Conservation (phyloP, 129 eudicot species). For the Artemisia argyi region DNA sequence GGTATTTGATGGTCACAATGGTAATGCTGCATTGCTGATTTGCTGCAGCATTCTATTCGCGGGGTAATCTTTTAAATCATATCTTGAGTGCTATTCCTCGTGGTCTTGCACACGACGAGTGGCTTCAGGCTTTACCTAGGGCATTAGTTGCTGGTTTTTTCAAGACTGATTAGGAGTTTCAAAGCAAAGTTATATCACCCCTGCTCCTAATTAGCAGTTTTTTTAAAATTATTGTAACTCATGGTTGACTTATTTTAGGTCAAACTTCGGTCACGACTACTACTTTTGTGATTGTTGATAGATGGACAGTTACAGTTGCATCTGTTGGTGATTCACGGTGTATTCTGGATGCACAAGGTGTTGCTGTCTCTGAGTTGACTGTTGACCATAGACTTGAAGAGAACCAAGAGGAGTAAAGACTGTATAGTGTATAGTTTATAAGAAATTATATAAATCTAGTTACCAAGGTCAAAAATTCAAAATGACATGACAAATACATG, state of each 20-base stretch:
- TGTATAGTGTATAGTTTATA: neutral
- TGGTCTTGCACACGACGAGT: constrained; percentile 84
- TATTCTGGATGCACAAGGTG: constrained; percentile 76
- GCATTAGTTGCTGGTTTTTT: constrained; percentile 96
- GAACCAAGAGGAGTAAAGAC: constrained; percentile 69
- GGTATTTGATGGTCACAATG: constrained; percentile 96
- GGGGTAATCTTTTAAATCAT: constrained; percentile 67
- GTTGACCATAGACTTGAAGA: constrained; percentile 97
- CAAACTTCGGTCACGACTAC: constrained; percentile 91
- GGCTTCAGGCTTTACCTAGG: constrained; percentile 89
- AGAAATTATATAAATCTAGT: neutral
- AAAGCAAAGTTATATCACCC: constrained; percentile 63
- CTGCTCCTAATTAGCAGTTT: neutral
- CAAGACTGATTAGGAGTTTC: constrained; percentile 87
- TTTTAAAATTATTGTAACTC: neutral
- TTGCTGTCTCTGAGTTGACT: constrained; percentile 61
- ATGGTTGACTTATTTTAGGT: constrained; percentile 41
- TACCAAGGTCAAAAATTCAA: no score
- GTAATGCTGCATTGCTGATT: no score
- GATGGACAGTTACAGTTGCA: constrained; percentile 94
- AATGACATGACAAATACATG: no score
- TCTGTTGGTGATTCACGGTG: constrained; percentile 80
- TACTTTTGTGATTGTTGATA: constrained; percentile 81
- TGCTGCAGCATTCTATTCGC: constrained; percentile 78
- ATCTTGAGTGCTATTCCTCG: constrained; percentile 75